phyloP scores from a whole-genome alignment of 768 basidiomycete species.

The Myochromella boudieri region DNA sequence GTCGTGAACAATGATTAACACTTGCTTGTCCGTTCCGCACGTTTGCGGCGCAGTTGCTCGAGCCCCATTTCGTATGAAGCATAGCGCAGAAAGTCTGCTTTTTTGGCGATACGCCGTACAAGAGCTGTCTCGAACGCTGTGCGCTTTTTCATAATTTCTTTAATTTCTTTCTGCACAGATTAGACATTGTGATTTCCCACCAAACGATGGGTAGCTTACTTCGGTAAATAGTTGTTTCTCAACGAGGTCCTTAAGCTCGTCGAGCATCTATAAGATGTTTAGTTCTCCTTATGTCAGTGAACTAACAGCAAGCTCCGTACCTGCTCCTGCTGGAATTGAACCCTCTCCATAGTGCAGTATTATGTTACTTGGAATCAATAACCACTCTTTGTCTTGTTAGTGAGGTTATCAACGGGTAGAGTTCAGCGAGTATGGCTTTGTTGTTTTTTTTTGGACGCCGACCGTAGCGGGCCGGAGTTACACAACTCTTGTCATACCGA shows the following conservation, averaged over 20 bases:
- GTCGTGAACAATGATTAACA: neutral
- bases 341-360: constrained; percentile 74
- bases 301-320: constrained; percentile 32
- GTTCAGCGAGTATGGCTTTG: too few species aligned
- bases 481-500: constrained; percentile 9
- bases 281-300: too few species aligned
- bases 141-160: constrained; percentile 81
- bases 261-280: constrained; percentile 70
- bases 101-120: constrained; percentile 80
- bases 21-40: constrained; percentile 71
- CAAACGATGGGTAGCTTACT: constrained; percentile 38
- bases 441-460: constrained; percentile 12
- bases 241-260: constrained; percentile 90
- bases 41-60: constrained; percentile 76
- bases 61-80: constrained; percentile 89
- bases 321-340: constrained; percentile 94
- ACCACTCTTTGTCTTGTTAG: neutral
- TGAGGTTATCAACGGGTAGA: constrained; percentile 6
- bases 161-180: constrained; percentile 64
- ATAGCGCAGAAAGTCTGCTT: constrained; percentile 88
- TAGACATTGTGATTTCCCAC: constrained; percentile 13
- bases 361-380: constrained; percentile 1
- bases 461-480: constrained; percentile 14
- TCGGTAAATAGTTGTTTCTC: constrained; percentile 83
- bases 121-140: constrained; percentile 83